Base-by-base conservation (phyloP, 768 basidiomycete species). In the Kwoniella europaea region DNA sequence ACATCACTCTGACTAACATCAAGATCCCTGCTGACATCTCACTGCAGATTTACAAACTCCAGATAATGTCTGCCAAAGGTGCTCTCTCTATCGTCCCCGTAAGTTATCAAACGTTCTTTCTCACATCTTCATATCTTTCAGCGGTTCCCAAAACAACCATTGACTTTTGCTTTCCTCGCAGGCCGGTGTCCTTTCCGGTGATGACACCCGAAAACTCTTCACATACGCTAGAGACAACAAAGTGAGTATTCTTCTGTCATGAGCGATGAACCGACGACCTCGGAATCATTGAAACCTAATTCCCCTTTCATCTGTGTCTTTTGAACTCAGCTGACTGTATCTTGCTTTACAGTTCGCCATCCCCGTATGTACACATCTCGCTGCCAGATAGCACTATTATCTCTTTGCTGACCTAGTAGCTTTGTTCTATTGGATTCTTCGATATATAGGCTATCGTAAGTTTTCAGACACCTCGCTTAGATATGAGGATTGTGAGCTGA, bases 141-240 rank as follows among this genome's bases (percentile, higher is more conserved):
- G 16, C 29, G 13, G 4, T 24, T 46, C n/a, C 12, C 24, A 10
- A 59, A 10, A 10, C 18, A 42, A 18, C n/a, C 18, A 22, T 61
- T 52, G 44, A 67, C 59, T 50, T 10, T 22, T 41, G 35, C 22
- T 43, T 29, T 15, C 3, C 27, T 56, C 42, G 55, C 27, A 96
- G 94, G 87, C 93, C 84, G 96, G 96, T 74, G 96, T 99, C 72
- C 85, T 99, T 83, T 95, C 94, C 71, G 96, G 96, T 84, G 92
- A 95, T 76, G 89, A 98, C 83, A 92, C 93, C 78, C 90, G 93
- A 85, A 95, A 94, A 85, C 85, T 99, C 82, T 96, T 98, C 83
- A 90, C 96, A 77, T 97, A 96, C 84, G 96, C 95, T 56, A 91
- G 91, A 79, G 88, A 90, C 78, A 82, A 98, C 84, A 86, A 94